Conservation (phyloP, 305 asterid genomes). For the Fraxinus angustifolia region DNA sequence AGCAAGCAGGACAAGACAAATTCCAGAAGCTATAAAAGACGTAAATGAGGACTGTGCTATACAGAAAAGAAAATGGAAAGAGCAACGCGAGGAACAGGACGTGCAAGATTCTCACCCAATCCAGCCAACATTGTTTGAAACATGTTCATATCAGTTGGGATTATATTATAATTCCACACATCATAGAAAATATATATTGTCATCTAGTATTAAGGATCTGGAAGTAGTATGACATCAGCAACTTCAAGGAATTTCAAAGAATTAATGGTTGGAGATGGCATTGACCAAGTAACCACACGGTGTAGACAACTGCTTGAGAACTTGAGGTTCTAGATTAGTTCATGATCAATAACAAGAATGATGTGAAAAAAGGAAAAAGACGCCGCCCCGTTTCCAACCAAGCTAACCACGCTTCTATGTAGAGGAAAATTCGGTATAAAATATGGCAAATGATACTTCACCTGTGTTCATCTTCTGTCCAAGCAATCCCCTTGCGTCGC, state of each 20-base stretch:
- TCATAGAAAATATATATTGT: neutral
- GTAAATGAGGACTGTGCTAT: neutral
- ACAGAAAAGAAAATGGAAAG: neutral
- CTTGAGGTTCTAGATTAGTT: neutral
- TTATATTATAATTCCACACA: neutral
- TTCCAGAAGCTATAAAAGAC: neutral
- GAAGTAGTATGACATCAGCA: neutral
- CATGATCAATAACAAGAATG: constrained; percentile 4
- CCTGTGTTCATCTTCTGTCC: constrained; percentile 99
- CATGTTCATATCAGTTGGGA: neutral
- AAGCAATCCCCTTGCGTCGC: constrained; percentile 92
- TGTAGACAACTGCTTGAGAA: neutral
- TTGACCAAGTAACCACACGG: neutral
- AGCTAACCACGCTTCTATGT: neutral
- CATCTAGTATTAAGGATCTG: neutral
- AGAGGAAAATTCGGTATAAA: neutral
- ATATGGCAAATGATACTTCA: constrained; percentile 21
- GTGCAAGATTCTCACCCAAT: constrained; percentile 9
- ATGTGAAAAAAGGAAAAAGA: neutral
- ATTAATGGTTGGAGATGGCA: neutral
- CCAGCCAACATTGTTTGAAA: constrained; percentile 9
- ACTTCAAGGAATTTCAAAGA: neutral
- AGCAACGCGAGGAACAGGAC: neutral
- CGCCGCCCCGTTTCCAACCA: neutral
- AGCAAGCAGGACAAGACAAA: neutral